Evolutionary conservation across 179 eudicot genomes (phyloP).

Genomic region (Carnegiea gigantea): DNA sequence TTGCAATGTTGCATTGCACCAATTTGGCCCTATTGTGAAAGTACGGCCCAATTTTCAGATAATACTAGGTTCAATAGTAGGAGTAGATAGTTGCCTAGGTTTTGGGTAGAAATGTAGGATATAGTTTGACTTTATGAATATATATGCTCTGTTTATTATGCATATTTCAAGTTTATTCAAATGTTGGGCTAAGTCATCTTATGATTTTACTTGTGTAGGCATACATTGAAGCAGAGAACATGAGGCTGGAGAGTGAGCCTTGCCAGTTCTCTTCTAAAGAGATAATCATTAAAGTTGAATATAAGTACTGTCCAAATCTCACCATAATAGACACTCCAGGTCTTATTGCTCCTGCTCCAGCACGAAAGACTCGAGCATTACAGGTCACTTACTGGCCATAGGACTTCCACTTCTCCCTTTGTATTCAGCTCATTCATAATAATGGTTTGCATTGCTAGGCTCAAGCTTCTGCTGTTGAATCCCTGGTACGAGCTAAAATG

Average conservation of each 20-base stretch:
- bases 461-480: slow-evolving; percentile 95
- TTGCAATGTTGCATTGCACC: not conserved
- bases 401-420: not conserved
- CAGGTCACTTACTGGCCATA: slow-evolving; percentile 50
- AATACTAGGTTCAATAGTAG: not conserved
- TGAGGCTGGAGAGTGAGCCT: slow-evolving; percentile 82
- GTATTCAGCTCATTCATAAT: not conserved
- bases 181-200: not conserved
- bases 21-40: not conserved
- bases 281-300: slow-evolving; percentile 81
- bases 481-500: slow-evolving; percentile 96
- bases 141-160: too few relatives aligned
- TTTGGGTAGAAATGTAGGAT: not conserved
- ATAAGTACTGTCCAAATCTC: slow-evolving; percentile 91
- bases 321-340: slow-evolving; percentile 99
- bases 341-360: slow-evolving; percentile 95
- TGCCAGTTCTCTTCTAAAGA: slow-evolving; percentile 95
- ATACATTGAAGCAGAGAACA: slow-evolving; percentile 95
- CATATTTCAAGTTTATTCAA: not conserved
- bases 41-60: not conserved
- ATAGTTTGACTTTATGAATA: too few relatives aligned
- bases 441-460: slow-evolving; percentile 41
- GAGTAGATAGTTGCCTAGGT: not conserved
- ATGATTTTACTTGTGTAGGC: slow-evolving; percentile 44
- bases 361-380: slow-evolving; percentile 67